Evolutionary conservation across 78 protist genomes (phyloP).

Genomic region (Protostelium mycophagum): DNA sequence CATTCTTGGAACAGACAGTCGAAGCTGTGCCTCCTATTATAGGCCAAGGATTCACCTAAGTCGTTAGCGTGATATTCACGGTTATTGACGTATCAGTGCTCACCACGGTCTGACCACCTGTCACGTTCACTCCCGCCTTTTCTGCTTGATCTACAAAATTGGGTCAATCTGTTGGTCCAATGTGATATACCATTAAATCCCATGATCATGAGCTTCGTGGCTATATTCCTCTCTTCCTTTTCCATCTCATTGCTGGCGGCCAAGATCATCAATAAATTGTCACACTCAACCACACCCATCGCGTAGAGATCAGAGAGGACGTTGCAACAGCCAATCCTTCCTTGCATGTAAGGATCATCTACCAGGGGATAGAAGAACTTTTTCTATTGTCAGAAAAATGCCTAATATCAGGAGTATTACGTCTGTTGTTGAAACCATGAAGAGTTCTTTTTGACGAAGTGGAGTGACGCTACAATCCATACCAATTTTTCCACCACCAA

Average conservation of each 20-base stretch:
- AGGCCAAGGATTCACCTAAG: slow-evolving; percentile 48
- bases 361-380: slow-evolving; percentile 87
- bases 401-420: neutral
- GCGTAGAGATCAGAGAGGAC: slow-evolving; percentile 83
- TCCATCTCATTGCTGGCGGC: slow-evolving; percentile 71
- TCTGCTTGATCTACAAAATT: neutral
- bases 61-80: neutral
- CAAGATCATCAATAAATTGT: slow-evolving; percentile 84
- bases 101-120: slow-evolving; percentile 3
- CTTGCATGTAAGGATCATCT: slow-evolving; percentile 86
- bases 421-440: slow-evolving; percentile 79
- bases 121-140: slow-evolving; percentile 21
- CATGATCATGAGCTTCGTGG: slow-evolving; percentile 44
- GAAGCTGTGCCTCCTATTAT: slow-evolving; percentile 90
- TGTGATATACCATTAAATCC: slow-evolving; percentile 63
- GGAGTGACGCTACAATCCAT: slow-evolving; percentile 70
- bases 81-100: slow-evolving; percentile 33
- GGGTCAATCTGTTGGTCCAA: neutral
- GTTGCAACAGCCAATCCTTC: slow-evolving; percentile 85
- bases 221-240: slow-evolving; percentile 27
- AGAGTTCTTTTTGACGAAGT: slow-evolving; percentile 31
- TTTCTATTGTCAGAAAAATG: neutral
- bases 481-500: slow-evolving; percentile 28
- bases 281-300: slow-evolving; percentile 80
- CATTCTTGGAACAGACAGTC: slow-evolving; percentile 36